Evolutionary conservation across 768 basidiomycete genomes (phyloP), one percentile per base, ranked within the genome.

Genomic region (Steccherinum ochraceum): DNA sequence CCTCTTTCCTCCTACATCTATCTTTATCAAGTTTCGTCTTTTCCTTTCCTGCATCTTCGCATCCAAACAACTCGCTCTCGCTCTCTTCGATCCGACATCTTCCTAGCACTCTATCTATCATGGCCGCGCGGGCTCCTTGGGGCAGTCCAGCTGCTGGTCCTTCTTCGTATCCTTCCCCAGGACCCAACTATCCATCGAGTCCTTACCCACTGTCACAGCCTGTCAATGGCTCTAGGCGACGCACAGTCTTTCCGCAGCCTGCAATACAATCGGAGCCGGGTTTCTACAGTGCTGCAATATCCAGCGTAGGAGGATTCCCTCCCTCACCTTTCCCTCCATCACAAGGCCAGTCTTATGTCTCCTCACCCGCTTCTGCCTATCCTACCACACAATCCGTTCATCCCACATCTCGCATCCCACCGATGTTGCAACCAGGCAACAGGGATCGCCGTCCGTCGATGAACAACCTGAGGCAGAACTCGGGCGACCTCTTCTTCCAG

Each of bases 401-500:
- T 16, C 30, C 30, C 30, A 35, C n/a, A n/a, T n/a, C n/a, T n/a
- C n/a, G n/a, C n/a, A n/a, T 35, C 7, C 30, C 30, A 35, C 16
- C 30, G 7, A 35, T 35, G 30, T 16, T 35, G 30, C 7, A 35
- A 16, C 30, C 30, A 35, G 30, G 30, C 16, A 35, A 16, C 30
- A 35, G 7, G 30, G 30, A 35, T 35, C 30, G 30, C 30, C 7
- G 30, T 7, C 30, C 30, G 7, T 35, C 30, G 7, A 16, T 35
- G 30, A 35, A 35, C 16, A 35, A 35, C 30, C 7, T 35, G 30
- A 35, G 45, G 12, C 40, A 20, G 13, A 52, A 49, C 55, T 56
- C 55, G 48, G 39, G 45, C 30, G 55, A 56, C 40, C 39, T 56
- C 26, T 21, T 56, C 4, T 52, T 56, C 49, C 45, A 49, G 3